Conservation (phyloP, 305 asterid species). For the Rubia peregrina region DNA sequence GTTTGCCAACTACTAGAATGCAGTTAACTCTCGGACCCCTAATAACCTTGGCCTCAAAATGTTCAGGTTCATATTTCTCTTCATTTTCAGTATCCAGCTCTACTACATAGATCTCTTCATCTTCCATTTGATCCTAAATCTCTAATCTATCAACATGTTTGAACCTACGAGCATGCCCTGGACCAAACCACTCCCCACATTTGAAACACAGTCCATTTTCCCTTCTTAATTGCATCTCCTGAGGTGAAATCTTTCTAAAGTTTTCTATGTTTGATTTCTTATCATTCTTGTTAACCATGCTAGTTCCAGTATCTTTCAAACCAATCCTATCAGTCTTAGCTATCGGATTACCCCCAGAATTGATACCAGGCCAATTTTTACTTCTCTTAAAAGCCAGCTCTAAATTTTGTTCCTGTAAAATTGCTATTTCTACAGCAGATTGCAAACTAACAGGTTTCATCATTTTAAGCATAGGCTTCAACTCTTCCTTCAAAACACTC, state of each 20-base stretch:
- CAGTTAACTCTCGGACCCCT: too few relatives aligned
- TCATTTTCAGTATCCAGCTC: too few relatives aligned
- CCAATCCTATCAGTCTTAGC: too few relatives aligned
- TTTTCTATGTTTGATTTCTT: neutral
- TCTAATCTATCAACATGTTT: neutral
- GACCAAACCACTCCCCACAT: neutral
- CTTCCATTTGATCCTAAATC: neutral
- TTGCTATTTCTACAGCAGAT: neutral
- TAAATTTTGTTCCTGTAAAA: neutral
- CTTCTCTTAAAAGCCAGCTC: too few relatives aligned
- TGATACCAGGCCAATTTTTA: too few relatives aligned
- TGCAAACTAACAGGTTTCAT: neutral
- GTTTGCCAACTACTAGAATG: neutral
- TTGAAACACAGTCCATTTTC: neutral
- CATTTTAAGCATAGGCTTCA: neutral
- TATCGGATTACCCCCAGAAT: neutral
- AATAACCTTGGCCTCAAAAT: neutral
- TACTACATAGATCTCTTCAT: neutral
- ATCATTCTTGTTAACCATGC: too few relatives aligned
- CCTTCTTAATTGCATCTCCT: neutral
- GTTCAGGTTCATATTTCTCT: too few relatives aligned
- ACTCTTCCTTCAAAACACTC: neutral
- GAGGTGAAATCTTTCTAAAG: neutral
- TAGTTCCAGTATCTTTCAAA: too few relatives aligned
- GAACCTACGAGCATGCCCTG: too few relatives aligned